Percentiles rank a stretch among this genome's conserved stretches.
phyloP scores from a whole-genome alignment of 139 green algal genomes.

The Micromonas pusilla region DNA sequence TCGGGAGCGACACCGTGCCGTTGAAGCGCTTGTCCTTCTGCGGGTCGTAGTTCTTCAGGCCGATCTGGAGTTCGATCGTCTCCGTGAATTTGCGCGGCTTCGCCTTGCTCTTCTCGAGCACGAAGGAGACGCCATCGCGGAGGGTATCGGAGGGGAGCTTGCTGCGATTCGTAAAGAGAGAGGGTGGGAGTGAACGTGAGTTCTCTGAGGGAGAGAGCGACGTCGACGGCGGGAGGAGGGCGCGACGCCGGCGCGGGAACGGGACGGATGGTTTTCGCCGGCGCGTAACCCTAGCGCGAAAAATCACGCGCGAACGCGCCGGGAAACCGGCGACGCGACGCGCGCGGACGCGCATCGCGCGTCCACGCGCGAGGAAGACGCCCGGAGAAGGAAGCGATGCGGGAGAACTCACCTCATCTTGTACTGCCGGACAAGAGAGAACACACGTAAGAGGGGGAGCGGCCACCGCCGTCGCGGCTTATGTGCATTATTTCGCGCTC shows the following conservation, averaged over 20 bases:
- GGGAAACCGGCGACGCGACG: no score
- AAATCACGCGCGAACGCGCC: neutral
- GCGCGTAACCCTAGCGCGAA: neutral
- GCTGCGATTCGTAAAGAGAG: slow-evolving; percentile 26
- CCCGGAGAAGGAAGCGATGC: no score
- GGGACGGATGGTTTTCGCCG: no score
- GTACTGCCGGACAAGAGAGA: neutral
- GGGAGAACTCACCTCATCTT: slow-evolving; percentile 1
- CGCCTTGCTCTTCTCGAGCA: slow-evolving; percentile 31
- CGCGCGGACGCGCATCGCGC: no score
- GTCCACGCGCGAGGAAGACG: no score
- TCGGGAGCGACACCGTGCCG: slow-evolving; percentile 93
- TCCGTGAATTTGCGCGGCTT: slow-evolving; percentile 97
- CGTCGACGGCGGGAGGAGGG: no score
- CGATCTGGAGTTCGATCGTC: slow-evolving; percentile 98
- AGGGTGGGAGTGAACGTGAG: neutral
- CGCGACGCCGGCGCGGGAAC: no score
- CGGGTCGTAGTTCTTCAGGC: slow-evolving; percentile 99
- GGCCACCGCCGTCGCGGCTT: no score
- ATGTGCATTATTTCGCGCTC: no score
- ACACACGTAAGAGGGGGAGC: neutral
- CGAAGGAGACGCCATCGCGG: slow-evolving; percentile 51
- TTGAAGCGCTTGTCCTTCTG: slow-evolving; percentile 99
- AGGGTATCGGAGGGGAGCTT: slow-evolving; percentile 69
- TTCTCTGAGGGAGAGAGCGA: no score